A percentile compares a stretch with the other conserved stretches of the same genome.
Conservation (phyloP, 176 grass and related monocot genomes). For the Zoysia japonica region DNA sequence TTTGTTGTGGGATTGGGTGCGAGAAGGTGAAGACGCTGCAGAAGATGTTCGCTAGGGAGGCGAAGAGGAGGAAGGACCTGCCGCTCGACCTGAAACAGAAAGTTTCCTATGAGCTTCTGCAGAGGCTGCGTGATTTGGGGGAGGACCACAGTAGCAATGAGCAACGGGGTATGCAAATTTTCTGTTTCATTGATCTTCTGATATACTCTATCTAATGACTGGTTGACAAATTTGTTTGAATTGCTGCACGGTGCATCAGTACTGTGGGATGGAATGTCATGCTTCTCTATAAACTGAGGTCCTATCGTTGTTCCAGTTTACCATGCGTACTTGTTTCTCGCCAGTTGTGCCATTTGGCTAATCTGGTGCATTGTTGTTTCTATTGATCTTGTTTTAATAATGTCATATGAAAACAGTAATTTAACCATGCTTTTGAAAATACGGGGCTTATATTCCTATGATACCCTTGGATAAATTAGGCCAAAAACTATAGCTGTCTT, state of each 20-base stretch:
- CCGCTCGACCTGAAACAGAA: constrained; percentile 59
- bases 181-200: not conserved
- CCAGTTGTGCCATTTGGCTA: constrained; percentile 15
- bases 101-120: constrained; percentile 61
- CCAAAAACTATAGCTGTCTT: not conserved
- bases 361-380: not conserved
- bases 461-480: not conserved
- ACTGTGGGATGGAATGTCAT: not conserved
- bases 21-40: constrained; percentile 62
- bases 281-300: not conserved
- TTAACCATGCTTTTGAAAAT: not conserved
- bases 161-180: constrained; percentile 48
- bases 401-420: not conserved
- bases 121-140: constrained; percentile 51
- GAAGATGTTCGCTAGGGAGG: constrained; percentile 47
- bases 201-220: not conserved
- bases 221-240: constrained; percentile 4
- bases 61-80: constrained; percentile 54
- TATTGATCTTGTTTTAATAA: not conserved
- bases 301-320: not conserved
- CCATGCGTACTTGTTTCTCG: not conserved
- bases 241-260: constrained; percentile 5
- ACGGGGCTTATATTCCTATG: not conserved
- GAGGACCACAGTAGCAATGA: constrained; percentile 38
- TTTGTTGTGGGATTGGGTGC: not conserved